phyloP scores from a whole-genome alignment of 495 filamentous ascomycete species.

The Corynascus novoguineensis region DNA sequence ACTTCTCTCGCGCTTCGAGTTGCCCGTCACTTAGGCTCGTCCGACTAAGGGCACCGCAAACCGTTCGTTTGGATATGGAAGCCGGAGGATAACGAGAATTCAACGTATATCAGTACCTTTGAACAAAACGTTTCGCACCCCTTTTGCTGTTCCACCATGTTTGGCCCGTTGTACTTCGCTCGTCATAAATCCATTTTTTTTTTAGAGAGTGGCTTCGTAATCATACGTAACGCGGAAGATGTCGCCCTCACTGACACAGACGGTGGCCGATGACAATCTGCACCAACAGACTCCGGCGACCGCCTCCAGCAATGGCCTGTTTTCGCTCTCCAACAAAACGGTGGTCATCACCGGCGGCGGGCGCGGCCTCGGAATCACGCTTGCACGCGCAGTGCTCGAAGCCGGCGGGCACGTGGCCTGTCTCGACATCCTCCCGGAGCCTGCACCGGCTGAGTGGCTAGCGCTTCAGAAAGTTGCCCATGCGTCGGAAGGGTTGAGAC shows the following conservation, averaged over 20 bases:
- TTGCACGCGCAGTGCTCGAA: constrained; percentile 1
- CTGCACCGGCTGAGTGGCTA: neutral
- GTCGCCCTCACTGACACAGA: neutral
- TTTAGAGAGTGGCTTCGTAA: no score
- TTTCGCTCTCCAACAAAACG: neutral
- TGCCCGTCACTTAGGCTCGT: neutral
- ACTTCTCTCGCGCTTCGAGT: neutral
- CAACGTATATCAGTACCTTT: no score
- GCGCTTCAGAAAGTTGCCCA: neutral
- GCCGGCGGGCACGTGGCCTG: constrained; percentile 1
- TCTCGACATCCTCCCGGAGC: constrained; percentile 1
- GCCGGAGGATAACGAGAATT: no score
- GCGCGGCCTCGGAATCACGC: neutral
- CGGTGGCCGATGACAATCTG: neutral
- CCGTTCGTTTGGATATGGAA: no score
- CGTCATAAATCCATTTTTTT: neutral
- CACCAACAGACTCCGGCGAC: neutral
- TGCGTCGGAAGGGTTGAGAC: neutral
- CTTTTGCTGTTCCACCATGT: no score
- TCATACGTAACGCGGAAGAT: neutral
- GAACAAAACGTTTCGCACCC: no score
- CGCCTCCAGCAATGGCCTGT: neutral
- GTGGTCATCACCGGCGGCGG: constrained; percentile 1
- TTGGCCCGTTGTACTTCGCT: no score
- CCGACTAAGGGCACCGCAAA: no score